These are phyloP conservation scores for Claviceps capensis DNA, from an alignment of 2,329 filamentous ascomycete species.

Conservation along the genomic window DNA sequence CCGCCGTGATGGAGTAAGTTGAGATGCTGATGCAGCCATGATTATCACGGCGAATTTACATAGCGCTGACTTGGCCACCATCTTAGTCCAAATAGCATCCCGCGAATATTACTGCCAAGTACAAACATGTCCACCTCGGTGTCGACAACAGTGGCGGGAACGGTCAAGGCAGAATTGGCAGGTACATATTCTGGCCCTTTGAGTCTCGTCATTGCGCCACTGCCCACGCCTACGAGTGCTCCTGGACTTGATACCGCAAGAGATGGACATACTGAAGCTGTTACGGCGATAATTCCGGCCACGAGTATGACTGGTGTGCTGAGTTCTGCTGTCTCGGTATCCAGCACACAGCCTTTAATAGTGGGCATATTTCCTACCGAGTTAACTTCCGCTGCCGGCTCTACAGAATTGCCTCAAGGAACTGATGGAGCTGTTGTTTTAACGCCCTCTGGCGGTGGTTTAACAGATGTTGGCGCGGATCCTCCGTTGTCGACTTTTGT, in stretches of 20 bases:
- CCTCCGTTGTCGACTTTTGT: not conserved
- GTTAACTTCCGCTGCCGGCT: not conserved
- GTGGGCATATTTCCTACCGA: not conserved
- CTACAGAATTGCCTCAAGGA: not conserved
- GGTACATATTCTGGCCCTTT: not conserved
- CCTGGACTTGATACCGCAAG: not conserved
- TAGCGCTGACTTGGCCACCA: not conserved
- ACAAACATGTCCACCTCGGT: not conserved
- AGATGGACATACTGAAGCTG: not conserved
- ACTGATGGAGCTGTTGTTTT: not conserved
- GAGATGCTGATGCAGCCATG: not conserved
- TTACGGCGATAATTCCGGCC: not conserved
- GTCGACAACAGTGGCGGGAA: not conserved
- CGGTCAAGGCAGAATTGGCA: not conserved
- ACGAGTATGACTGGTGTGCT: not conserved
- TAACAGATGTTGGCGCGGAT: not conserved
- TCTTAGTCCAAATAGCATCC: not conserved
- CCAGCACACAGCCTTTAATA: not conserved
- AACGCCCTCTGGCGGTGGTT: not conserved
- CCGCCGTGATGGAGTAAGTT: not conserved
- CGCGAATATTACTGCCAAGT: not conserved
- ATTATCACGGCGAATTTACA: not conserved
- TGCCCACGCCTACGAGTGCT: not conserved
- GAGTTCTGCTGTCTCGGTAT: not conserved
- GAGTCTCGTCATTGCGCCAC: not conserved